Base-by-base conservation (phyloP, 75 land plant species). In the Isoetes taiwanensis region DNA sequence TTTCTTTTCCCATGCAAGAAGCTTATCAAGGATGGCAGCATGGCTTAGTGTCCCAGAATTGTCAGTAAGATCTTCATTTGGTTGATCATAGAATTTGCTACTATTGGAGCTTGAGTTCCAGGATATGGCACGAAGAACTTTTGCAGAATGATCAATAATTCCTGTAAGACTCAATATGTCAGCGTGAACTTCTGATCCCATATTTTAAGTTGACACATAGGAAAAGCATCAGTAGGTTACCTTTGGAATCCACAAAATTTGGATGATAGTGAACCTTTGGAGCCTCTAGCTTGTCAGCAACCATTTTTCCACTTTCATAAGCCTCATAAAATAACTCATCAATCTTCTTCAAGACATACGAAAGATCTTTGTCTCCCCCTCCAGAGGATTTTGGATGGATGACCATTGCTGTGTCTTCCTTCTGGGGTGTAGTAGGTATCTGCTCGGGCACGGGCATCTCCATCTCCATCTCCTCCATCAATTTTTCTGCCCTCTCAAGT, bases 51-150 rank as follows among this genome's bases (percentile, higher is more conserved):
- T 81, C 81, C 48, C 68, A 34, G 64, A 27, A 32, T 69, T 64
- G 64, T 84, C 79, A 46, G 59, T 68, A 28, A 54, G 67, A 54
- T 58, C 76, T 25, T 72, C 81, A 43, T 41, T 64, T 59, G 63
- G 42, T n/a, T n/a, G n/a, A n/a, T n/a, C n/a, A n/a, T n/a, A n/a
- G n/a, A n/a, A n/a, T n/a, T n/a, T n/a, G n/a, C n/a, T n/a, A 20
- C 67, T 61, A 46, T 66, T 76, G 26, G 76, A 65, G 1, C 81
- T 73, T 32, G 68, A 41, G 46, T 81, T 81, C 90, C 90, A 85
- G 38, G 85, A 81, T 25, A 85, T 85, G 43, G 78, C 90, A 2
- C 74, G 64, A 76, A 81, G 69, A 24, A 85, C 83, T 38, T 73
- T 70, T 10, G 68, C 76, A 53, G 90, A 77, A 67, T 83, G 90